Conservation (phyloP, 164 flowering plant genomes). For the Magnolia sinica region DNA sequence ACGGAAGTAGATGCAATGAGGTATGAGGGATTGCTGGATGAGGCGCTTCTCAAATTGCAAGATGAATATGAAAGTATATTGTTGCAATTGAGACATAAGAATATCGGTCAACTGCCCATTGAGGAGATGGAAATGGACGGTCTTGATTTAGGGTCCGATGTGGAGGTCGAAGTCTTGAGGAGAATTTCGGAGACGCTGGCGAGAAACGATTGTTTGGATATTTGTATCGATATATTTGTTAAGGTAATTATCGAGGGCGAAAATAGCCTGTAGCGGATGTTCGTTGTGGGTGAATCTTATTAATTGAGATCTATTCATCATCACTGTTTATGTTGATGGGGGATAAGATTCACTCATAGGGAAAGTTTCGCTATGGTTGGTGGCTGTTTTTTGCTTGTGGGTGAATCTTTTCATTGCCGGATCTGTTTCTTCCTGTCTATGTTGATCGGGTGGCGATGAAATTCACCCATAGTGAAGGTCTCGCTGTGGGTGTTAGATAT, state of each 20-base stretch:
- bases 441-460: too few species aligned
- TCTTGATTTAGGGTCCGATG: conserved; percentile 39
- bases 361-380: too few species aligned
- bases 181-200: conserved; percentile 55
- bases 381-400: too few species aligned
- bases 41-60: conserved; percentile 56
- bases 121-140: conserved; percentile 1
- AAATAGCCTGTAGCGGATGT: not conserved
- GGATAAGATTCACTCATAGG: too few species aligned
- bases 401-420: too few species aligned
- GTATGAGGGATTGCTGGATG: conserved; percentile 69
- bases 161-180: conserved; percentile 46
- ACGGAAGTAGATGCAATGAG: conserved; percentile 60
- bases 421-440: too few species aligned
- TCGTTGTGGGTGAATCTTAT: not conserved
- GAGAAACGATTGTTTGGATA: conserved; percentile 64
- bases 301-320: not conserved
- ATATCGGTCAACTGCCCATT: conserved; percentile 8
- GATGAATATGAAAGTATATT: conserved; percentile 57
- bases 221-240: conserved; percentile 66
- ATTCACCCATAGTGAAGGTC: too few species aligned
- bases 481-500: too few species aligned
- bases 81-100: conserved; percentile 42
- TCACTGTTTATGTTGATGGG: too few species aligned
- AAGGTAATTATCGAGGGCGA: conserved; percentile 34